Evolutionary conservation across 139 green algal genomes (phyloP).

Genomic region (Auxenochlorella protothecoides): DNA sequence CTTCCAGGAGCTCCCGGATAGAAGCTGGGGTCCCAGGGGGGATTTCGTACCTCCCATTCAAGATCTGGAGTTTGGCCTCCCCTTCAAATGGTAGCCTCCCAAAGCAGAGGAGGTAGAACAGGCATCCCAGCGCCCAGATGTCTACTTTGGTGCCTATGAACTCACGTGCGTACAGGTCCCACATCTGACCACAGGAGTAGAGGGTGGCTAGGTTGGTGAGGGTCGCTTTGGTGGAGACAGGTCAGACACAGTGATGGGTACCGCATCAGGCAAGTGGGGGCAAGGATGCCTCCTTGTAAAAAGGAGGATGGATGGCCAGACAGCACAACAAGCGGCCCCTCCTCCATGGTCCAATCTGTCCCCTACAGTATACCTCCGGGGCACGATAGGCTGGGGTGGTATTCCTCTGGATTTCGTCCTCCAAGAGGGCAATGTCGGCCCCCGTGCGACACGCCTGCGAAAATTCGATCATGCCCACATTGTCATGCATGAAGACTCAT

Average conservation of each 20-base stretch:
- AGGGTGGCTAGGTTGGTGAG: no score
- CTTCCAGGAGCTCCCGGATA: slow-evolving; percentile 6
- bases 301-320: not conserved
- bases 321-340: not conserved
- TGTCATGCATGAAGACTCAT: not conserved
- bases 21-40: slow-evolving; percentile 16
- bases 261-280: not conserved
- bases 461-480: not conserved
- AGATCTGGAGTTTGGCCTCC: slow-evolving; percentile 66
- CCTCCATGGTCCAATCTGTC: not conserved
- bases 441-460: slow-evolving; percentile 35
- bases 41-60: slow-evolving; percentile 61
- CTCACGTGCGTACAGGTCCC: slow-evolving; percentile 65
- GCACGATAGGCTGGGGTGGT: slow-evolving; percentile 90
- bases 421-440: slow-evolving; percentile 54
- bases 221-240: no score
- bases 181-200: slow-evolving; percentile 55
- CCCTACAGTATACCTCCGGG: slow-evolving; percentile 58
- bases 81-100: slow-evolving; percentile 68
- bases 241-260: no score
- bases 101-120: slow-evolving; percentile 70
- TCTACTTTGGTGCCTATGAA: slow-evolving; percentile 68
- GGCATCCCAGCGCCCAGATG: slow-evolving; percentile 75
- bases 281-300: not conserved
- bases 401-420: slow-evolving; percentile 72